Percentiles rank a stretch among this genome's conserved stretches.
phyloP scores from a whole-genome alignment of 106 monocot genomes.

The Iris macrosiphon region DNA sequence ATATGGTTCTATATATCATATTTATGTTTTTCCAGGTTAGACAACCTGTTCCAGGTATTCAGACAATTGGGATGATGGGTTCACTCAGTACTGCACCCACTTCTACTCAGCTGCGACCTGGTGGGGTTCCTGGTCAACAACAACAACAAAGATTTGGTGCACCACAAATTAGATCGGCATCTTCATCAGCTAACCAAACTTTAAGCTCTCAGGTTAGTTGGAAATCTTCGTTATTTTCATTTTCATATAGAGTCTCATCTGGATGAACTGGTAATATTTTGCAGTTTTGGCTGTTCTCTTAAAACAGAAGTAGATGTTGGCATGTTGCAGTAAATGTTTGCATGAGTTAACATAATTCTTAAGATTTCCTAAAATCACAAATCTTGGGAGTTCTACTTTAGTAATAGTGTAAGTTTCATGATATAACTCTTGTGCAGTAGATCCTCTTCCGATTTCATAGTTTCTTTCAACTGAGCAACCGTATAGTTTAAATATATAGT shows the following conservation, averaged over 20 bases:
- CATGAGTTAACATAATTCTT: too few species aligned
- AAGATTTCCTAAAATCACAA: too few species aligned
- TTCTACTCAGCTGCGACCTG: slow-evolving; percentile 32
- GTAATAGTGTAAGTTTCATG: too few species aligned
- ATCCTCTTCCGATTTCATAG: too few species aligned
- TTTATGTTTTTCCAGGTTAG: slow-evolving; percentile 53
- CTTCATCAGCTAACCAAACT: slow-evolving; percentile 30
- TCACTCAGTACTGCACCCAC: slow-evolving; percentile 27
- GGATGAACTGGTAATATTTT: neutral
- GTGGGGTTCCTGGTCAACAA: slow-evolving; percentile 25
- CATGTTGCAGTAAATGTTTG: too few species aligned
- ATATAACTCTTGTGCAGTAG: too few species aligned
- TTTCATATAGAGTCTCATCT: too few species aligned
- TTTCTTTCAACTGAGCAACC: too few species aligned
- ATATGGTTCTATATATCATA: too few species aligned
- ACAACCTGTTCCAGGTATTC: slow-evolving; percentile 45
- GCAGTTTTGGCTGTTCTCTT: too few species aligned
- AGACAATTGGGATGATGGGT: slow-evolving; percentile 59
- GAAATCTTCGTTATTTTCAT: neutral
- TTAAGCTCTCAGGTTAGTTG: slow-evolving; percentile 30
- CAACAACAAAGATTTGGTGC: slow-evolving; percentile 44
- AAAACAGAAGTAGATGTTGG: neutral
- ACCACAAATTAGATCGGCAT: slow-evolving; percentile 26
- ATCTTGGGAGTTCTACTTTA: too few species aligned
- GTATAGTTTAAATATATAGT: too few species aligned